Conservation (phyloP, 805 yeast species). For the Candida germanica region DNA sequence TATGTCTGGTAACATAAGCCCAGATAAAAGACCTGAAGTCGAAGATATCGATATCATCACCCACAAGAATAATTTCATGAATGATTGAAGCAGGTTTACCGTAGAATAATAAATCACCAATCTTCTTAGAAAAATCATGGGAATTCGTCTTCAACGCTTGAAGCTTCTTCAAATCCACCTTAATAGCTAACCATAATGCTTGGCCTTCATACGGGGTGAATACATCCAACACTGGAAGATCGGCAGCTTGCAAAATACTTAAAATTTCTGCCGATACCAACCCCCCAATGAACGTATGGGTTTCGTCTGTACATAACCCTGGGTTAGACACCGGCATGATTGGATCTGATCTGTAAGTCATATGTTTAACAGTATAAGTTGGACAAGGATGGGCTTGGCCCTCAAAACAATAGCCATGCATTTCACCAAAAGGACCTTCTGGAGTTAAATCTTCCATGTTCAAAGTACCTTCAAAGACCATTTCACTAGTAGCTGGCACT, state of each 20-base stretch:
- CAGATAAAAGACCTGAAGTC: slow-evolving; percentile 21
- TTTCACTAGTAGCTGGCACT: slow-evolving; percentile 23
- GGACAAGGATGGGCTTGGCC: slow-evolving; percentile 23
- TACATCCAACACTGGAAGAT: slow-evolving; percentile 14
- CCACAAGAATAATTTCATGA: slow-evolving; percentile 23
- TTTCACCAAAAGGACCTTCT: slow-evolving; percentile 30
- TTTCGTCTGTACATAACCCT: slow-evolving; percentile 24
- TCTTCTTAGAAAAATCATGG: slow-evolving; percentile 15
- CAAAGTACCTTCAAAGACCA: slow-evolving; percentile 23
- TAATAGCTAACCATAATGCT: slow-evolving; percentile 20
- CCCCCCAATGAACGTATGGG: slow-evolving; percentile 25
- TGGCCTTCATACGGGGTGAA: slow-evolving; percentile 25
- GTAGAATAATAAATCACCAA: slow-evolving; percentile 17
- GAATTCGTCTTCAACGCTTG: slow-evolving; percentile 16
- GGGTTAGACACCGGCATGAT: slow-evolving; percentile 24
- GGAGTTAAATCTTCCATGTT: slow-evolving; percentile 12
- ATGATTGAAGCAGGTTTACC: slow-evolving; percentile 16
- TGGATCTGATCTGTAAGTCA: slow-evolving; percentile 21
- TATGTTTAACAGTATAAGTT: slow-evolving; percentile 18
- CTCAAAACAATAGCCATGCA: slow-evolving; percentile 25
- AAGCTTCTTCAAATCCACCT: slow-evolving; percentile 18
- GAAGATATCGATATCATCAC: slow-evolving; percentile 25
- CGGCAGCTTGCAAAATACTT: slow-evolving; percentile 9
- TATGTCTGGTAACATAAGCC: slow-evolving; percentile 25
- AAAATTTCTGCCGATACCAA: slow-evolving; percentile 17